Evolutionary conservation across 192 early-diverging fungal species (phyloP).

Genomic region (Dissophora globulifera): DNA sequence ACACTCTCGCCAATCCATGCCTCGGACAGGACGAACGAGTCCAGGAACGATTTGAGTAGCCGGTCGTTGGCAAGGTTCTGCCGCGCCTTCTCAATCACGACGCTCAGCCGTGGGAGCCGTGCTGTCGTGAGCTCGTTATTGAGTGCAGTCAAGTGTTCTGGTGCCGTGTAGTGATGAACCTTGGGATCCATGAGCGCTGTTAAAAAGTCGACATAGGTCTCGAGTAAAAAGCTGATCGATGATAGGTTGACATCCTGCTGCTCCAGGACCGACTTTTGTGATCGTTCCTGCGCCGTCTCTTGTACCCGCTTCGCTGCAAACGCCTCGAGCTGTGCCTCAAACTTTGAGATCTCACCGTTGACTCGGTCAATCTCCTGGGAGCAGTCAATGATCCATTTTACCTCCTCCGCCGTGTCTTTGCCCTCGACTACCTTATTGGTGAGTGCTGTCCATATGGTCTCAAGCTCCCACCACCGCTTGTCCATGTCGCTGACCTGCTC

Average conservation of each 20-base stretch:
- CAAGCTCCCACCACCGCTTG: slow-evolving; percentile 48
- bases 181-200: slow-evolving; percentile 53
- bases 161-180: slow-evolving; percentile 47
- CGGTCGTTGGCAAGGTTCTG: slow-evolving; percentile 46
- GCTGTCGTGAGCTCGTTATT: slow-evolving; percentile 46
- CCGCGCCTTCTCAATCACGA: slow-evolving; percentile 41
- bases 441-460: slow-evolving; percentile 44
- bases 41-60: slow-evolving; percentile 32
- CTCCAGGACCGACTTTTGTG: slow-evolving; percentile 27
- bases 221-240: slow-evolving; percentile 45
- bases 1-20: slow-evolving; percentile 53
- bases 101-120: slow-evolving; percentile 28
- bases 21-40: slow-evolving; percentile 35
- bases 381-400: slow-evolving; percentile 53
- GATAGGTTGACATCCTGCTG: slow-evolving; percentile 48
- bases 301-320: slow-evolving; percentile 33
- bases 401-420: slow-evolving; percentile 43
- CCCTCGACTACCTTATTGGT: slow-evolving; percentile 37
- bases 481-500: slow-evolving; percentile 44
- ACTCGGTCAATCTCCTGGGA: slow-evolving; percentile 47
- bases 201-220: slow-evolving; percentile 50
- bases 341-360: slow-evolving; percentile 44
- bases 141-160: slow-evolving; percentile 35
- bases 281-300: slow-evolving; percentile 41
- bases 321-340: slow-evolving; percentile 36